Base-by-base conservation (phyloP, 2,329 filamentous ascomycete species). In the Trichoderma citrinoviride region DNA sequence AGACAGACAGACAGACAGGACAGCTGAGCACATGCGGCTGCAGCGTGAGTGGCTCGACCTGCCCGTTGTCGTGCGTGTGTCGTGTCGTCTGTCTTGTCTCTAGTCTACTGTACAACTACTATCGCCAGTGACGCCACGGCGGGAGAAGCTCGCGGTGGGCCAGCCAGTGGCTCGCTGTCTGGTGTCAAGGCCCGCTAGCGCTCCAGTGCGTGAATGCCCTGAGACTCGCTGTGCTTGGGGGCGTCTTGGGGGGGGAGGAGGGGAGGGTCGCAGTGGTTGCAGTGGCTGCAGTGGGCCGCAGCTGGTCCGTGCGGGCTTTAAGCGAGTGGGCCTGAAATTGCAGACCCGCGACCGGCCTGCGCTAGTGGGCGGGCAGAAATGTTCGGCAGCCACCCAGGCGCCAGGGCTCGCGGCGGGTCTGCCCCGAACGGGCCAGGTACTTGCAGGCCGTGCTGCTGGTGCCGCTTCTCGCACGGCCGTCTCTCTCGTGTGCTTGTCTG, bases 321-420 rank as follows among this genome's bases (percentile, higher is more conserved):
- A 71, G 69, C 69, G 67, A 71, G 69, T 72, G 70, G 71, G 70
- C 50, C 66, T 60, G 68, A 70, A 69, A 70, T 71, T 71, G 64
- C 68, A 65, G 67, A 58, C 66, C 61, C 65, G 55, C 65, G 55
- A 67, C 69, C 27, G 61, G 64, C 65, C 60, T 61, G 66, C 65
- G 61, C 66, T 69, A 63, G 54, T 54, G 54, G 33, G 50, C 64
- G 52, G 64, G 62, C 64, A 62, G 46, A 66, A 62, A 64, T 64
- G 53, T 50, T 57, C 61, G 61, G 44, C 61, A 64, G 61, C 61
- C 61, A 49, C 61, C 44, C 61, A 64, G 61, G 52, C 52, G 40
- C 61, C 44, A 57, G 43, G 46, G 61, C 53, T 64, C 15, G 61
- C 52, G 41, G 41, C 41, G 43, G 52, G 52, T 19, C 43, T 43